These are phyloP conservation scores for Eragrostis nindensis DNA, from an alignment of 176 grass and related monocot species.

Conservation along the genomic window DNA sequence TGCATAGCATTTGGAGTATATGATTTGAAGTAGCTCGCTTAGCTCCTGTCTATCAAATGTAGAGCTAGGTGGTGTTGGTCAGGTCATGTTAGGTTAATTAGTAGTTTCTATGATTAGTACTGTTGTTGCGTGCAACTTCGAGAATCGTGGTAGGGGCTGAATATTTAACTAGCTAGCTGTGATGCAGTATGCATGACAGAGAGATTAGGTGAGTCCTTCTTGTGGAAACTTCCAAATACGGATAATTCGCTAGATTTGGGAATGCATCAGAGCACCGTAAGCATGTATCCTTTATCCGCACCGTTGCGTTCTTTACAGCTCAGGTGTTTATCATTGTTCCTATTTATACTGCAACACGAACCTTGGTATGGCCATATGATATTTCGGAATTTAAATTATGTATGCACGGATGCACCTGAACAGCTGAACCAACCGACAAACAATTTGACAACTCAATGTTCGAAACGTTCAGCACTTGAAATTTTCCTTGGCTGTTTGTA, in stretches of 20 bases:
- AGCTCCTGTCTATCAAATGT: slow-evolving; percentile 7
- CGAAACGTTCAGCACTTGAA: too few species aligned
- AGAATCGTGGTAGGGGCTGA: background rate
- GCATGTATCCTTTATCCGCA: too few species aligned
- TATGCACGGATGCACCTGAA: too few species aligned
- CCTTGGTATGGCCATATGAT: too few species aligned
- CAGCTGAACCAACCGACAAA: too few species aligned
- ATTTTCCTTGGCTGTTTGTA: too few species aligned
- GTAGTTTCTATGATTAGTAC: background rate
- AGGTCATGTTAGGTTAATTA: background rate
- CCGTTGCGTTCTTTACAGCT: too few species aligned
- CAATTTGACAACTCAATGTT: too few species aligned
- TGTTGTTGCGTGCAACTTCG: background rate
- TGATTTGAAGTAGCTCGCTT: slow-evolving; percentile 30
- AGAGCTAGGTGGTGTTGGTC: background rate
- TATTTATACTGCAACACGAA: background rate
- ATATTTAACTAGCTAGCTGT: background rate
- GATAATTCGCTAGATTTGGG: background rate
- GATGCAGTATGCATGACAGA: slow-evolving; percentile 15
- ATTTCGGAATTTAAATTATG: too few species aligned
- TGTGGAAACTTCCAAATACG: background rate
- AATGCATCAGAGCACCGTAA: background rate
- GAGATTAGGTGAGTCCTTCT: too few species aligned
- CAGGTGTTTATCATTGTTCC: background rate
- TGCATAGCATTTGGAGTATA: slow-evolving; percentile 29